Evolutionary conservation across 2,329 filamentous ascomycete genomes (phyloP), one percentile per base, ranked within the genome.

Genomic region (Chrysoporthe cubensis): DNA sequence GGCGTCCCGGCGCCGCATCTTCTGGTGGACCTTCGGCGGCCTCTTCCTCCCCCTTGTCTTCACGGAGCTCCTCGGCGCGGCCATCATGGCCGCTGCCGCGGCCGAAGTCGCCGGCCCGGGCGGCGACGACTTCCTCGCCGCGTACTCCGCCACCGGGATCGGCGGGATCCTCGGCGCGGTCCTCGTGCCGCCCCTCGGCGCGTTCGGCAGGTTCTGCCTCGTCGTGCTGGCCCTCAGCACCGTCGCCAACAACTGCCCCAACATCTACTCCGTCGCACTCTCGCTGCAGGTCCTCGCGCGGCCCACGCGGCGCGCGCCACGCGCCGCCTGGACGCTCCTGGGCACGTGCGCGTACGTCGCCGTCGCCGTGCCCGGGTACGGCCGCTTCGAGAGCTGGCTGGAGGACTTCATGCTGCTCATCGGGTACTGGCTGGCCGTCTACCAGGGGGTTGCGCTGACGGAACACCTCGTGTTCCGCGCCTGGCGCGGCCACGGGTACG

Each of bases 361-460:
- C 34, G 88, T 93, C 72, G 87, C 89, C 9, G 90, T 93, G 64
- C 89, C 90, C 0, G 91, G 89, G 1, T 92, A 91, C 79, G 79
- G 78, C 4, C 82, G 89, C 74, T 92, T 92, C 76, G 86, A 88
- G 71, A 75, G 77, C 7, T 84, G 90, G 3, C 82, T 93, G 16
- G 85, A 90, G 75, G 90, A 91, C 77, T 91, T 93, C 78, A 91
- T 93, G 87, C 78, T 87, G 69, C 75, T 89, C 63, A 88, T 89
- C 70, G 87, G 86, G 2, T 93, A 93, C 80, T 93, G 91, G 90
- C 83, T 93, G 1, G 87, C 90, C 60, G 91, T 93, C 73, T 93
- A 93, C 79, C 85, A 88, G 71, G 89, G 86, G 59, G 86, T 93
- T 70, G 81, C 86, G 0, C 76, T 92, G 21, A 80, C 83, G 1